Percentiles rank a stretch among this genome's conserved stretches.
These are phyloP conservation scores for Phytophthora pluvialis DNA, from an alignment of 352 stramenopile species.

Conservation along the genomic window DNA sequence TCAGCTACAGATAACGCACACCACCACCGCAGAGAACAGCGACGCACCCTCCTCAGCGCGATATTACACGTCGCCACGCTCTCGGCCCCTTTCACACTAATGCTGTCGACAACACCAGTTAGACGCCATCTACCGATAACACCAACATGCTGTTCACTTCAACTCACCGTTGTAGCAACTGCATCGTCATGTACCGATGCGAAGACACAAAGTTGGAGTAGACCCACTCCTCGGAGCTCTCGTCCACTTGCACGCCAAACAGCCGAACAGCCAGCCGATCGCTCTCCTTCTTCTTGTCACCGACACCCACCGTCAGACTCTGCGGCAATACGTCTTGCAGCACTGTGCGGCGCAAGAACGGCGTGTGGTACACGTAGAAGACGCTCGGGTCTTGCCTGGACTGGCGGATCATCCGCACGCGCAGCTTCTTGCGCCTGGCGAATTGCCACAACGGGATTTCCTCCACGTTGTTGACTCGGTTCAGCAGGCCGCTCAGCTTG, in stretches of 20 bases:
- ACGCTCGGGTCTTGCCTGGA: conserved; percentile 67
- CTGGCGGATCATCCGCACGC: conserved; percentile 74
- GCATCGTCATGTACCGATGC: conserved; percentile 65
- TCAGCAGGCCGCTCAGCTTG: conserved; percentile 64
- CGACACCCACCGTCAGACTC: conserved; percentile 17
- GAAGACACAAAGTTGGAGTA: conserved; percentile 71
- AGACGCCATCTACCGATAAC: background rate
- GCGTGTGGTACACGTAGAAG: conserved; percentile 87
- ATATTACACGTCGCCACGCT: conserved; percentile 66
- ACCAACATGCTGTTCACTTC: conserved; percentile 1
- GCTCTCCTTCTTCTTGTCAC: conserved; percentile 14
- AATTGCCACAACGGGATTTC: conserved; percentile 74
- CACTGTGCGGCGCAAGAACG: conserved; percentile 62
- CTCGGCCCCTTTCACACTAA: conserved; percentile 29
- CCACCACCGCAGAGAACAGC: background rate
- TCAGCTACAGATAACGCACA: background rate
- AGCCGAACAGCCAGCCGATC: conserved; percentile 67
- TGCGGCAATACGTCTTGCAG: conserved; percentile 63
- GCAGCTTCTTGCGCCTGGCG: conserved; percentile 70
- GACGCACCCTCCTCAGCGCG: conserved; percentile 51
- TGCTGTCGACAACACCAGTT: conserved; percentile 8
- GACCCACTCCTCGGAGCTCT: conserved; percentile 72
- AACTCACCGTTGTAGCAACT: conserved; percentile 63
- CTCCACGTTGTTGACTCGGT: conserved; percentile 57
- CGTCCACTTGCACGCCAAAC: conserved; percentile 79